A percentile compares a stretch with the other conserved stretches of the same genome.
Conservation (phyloP, 2,329 filamentous ascomycete species). For the Escovopsis sp. region DNA sequence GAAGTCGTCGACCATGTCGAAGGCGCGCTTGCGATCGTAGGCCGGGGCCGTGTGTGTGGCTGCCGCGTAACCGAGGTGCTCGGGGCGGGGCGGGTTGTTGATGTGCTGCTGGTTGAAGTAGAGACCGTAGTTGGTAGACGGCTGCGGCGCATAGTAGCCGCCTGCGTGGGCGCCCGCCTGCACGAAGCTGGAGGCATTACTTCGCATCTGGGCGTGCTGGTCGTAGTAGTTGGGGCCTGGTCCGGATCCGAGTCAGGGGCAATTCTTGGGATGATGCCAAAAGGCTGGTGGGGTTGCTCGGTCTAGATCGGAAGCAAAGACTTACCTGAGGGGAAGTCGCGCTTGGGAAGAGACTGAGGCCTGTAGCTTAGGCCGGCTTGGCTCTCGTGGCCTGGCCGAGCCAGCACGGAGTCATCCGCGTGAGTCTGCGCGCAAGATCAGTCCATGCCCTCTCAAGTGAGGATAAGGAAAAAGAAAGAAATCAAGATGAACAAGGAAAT, state of each 20-base stretch:
- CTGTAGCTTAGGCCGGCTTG: conserved; percentile 41
- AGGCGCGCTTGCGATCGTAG: conserved; percentile 69
- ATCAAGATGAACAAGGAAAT: no score
- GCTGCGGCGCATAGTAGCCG: conserved; percentile 43
- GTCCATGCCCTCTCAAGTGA: no score
- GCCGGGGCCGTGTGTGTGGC: conserved; percentile 23
- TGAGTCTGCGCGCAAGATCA: conserved; percentile 46
- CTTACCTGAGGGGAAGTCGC: conserved; percentile 22
- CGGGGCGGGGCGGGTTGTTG: conserved; percentile 35
- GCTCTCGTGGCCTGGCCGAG: conserved; percentile 35
- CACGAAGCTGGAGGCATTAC: conserved; percentile 37
- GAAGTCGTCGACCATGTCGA: conserved; percentile 83
- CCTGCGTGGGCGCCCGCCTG: conserved; percentile 36
- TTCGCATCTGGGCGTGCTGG: conserved; percentile 48
- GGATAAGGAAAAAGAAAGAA: no score
- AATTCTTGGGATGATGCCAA: no score
- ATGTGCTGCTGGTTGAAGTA: conserved; percentile 58
- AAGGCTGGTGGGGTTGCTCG: no score
- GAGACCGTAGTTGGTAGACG: conserved; percentile 48
- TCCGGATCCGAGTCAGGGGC: no score
- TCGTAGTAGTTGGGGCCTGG: conserved; percentile 46
- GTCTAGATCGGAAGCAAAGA: background rate
- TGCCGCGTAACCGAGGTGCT: conserved; percentile 46
- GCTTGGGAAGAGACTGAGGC: conserved; percentile 31
- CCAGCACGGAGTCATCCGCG: conserved; percentile 77